Conservation (phyloP, 768 basidiomycete species). For the Artomyces pyxidatus region DNA sequence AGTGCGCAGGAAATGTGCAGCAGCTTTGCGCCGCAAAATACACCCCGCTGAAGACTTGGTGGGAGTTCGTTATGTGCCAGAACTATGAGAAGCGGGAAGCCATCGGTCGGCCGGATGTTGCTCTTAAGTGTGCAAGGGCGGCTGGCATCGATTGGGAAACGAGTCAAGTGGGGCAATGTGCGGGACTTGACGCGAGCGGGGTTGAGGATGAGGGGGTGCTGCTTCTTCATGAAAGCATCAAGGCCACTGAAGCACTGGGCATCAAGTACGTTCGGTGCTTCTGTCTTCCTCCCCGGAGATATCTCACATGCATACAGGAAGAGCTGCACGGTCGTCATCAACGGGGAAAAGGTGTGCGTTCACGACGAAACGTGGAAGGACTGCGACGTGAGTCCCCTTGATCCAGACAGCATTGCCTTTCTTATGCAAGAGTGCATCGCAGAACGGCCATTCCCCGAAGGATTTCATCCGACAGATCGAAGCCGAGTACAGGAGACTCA, state of each 20-base stretch:
- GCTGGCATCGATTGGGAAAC: conserved; percentile 63
- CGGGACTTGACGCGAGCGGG: conserved; percentile 56
- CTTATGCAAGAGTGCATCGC: background rate
- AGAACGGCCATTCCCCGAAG: conserved; percentile 65
- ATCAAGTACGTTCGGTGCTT: conserved; percentile 44
- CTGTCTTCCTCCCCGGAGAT: conserved; percentile 1
- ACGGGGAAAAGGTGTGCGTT: conserved; percentile 56
- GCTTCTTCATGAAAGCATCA: conserved; percentile 57
- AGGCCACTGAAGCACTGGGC: conserved; percentile 32
- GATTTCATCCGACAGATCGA: conserved; percentile 80
- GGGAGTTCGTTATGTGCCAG: conserved; percentile 78
- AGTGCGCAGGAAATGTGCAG: conserved; percentile 87
- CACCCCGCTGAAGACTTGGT: conserved; percentile 52
- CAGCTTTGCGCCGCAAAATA: conserved; percentile 75
- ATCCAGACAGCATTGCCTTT: background rate
- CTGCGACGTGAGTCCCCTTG: conserved; percentile 51
- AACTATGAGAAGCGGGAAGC: conserved; percentile 56
- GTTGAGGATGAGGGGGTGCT: conserved; percentile 52
- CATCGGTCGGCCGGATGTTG: conserved; percentile 60
- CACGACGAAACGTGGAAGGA: conserved; percentile 73
- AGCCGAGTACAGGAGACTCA: conserved; percentile 60
- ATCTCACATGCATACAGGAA: conserved; percentile 36
- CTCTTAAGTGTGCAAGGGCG: conserved; percentile 54
- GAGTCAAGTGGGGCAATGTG: conserved; percentile 48
- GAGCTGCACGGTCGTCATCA: conserved; percentile 85